phyloP scores from a whole-genome alignment of 441 rosid genomes.

The Francoa sonchifolia region DNA sequence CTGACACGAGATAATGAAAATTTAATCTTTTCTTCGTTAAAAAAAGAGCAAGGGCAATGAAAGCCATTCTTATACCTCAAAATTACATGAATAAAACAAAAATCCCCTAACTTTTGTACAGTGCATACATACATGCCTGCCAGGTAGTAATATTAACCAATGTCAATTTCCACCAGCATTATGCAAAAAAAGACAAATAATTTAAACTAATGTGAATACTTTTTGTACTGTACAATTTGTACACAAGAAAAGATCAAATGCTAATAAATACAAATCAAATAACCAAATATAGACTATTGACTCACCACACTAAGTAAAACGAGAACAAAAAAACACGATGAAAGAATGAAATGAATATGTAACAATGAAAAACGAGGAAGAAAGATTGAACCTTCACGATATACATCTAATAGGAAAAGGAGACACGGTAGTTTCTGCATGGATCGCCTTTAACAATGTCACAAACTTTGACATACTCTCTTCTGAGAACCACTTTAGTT shows the following conservation, averaged over 20 bases:
- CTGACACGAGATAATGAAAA: too few relatives aligned
- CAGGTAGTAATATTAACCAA: too few relatives aligned
- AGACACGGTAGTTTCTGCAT: constrained; percentile 22
- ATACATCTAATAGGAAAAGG: constrained; percentile 36
- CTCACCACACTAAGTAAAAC: constrained; percentile 10
- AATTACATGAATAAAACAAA: too few relatives aligned
- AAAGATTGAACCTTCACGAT: constrained; percentile 16
- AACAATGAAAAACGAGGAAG: background rate
- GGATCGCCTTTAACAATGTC: constrained; percentile 61
- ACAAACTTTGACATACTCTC: constrained; percentile 48
- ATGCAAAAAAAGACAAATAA: too few relatives aligned
- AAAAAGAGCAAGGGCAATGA: too few relatives aligned
- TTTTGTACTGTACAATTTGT: constrained; percentile 28
- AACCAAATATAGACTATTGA: constrained; percentile 18
- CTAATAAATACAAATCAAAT: constrained; percentile 27
- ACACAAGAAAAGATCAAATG: constrained; percentile 9
- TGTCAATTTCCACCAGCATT: too few relatives aligned
- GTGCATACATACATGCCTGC: too few relatives aligned
- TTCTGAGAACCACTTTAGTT: constrained; percentile 54
- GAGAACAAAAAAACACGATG: constrained; percentile 8
- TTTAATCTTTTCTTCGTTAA: too few relatives aligned
- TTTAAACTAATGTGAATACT: too few relatives aligned
- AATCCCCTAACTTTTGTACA: too few relatives aligned
- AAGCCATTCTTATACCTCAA: too few relatives aligned
- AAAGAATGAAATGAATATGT: constrained; percentile 41